Evolutionary conservation across 2,329 filamentous ascomycete genomes (phyloP), one percentile per base, ranked within the genome.

Genomic region (Chalaropsis thielavioides): DNA sequence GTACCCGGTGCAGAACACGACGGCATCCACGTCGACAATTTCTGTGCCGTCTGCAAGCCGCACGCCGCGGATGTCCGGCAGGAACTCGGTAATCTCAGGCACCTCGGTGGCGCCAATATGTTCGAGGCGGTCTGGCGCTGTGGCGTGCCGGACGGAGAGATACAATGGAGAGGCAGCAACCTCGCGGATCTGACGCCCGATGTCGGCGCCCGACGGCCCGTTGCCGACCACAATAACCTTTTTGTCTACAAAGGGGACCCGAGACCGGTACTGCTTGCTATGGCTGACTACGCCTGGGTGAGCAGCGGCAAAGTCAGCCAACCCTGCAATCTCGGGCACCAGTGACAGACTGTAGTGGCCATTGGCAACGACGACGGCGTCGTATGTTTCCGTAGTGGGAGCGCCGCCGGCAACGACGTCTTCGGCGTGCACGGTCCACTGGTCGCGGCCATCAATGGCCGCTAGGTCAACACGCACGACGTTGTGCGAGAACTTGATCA

Each of bases 1-100:
- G 71, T 95, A 97, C 0, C 92, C 92, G 0, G 92, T 96, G 73
- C 89, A 92, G 74, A 92, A 96, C 35, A 97, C 73, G 5, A 96
- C 76, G 1, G 83, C 81, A 71, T 96, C 92, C 65, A 97, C 75
- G 41, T 85, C 77, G 2, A 76, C 75, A 71, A 90, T 88, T 10
- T 86, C 71, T 0, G 78, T 78, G 1, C 87, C 87, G 70, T 90
- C 80, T 49, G 79, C 78, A 68, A 95, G 89, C 40, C 80, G 77
- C 1, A 94, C 80, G 2, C 81, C 84, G 68, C 83, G 80, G 62
- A 81, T 75, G 2, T 79, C 74, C 0, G 77, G 71, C 13, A 79
- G 74, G 69, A 79, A 88, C 71, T 75, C 83, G 7, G 79, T 78
- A 66, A 90, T 89, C 68, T 81, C 76, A 6, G 79, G 75, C 3